Base-by-base conservation (phyloP, 164 flowering plant species). In the Aristolochia californica region DNA sequence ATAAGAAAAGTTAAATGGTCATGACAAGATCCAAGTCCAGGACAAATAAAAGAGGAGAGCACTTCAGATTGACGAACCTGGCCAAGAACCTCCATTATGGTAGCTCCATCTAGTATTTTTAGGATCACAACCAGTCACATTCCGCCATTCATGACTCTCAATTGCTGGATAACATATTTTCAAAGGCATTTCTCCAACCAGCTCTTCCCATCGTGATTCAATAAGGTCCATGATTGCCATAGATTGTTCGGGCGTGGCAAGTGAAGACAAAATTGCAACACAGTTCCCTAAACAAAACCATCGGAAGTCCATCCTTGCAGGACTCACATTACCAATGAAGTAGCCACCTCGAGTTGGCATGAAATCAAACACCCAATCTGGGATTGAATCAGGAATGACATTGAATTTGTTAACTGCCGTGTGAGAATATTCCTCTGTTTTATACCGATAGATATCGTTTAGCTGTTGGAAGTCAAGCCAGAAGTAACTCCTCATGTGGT, bases 101-200 rank as follows among this genome's bases (percentile, higher is more conserved):
- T 72, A 72, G 56, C 75, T 72, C 75, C 75, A 72, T 55, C 72
- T 55, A 20, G 75, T 72, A 72, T 72, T 72, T 61, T 72, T 72
- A 23, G 75, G 75, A 55, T 72, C 75, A 48, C 75, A 68, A 21
- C 75, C 75, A 5, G 75, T 72, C 40, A 68, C 62, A 43, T 68
- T 72, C 24, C 67, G 58, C 75, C 75, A 72, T 10, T 72, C 75
- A 62, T 72, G 75, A 64, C 67, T 68, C 47, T 72, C 75, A 45
- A 72, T 62, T 49, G 75, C 72, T 4, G 75, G 75, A 40, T 68
- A 72, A 43, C 63, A 34, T 20, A 72, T 59, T 55, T 72, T 72
- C 14, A 72, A 21, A 14, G 75, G 75, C 75, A 72, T 72, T 68
- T 72, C 75, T 50, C 75, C 75, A 40, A 72, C 70, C 38, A 72